Evolutionary conservation across 768 basidiomycete species (phyloP).

Genomic region (Naematelia encephala): DNA sequence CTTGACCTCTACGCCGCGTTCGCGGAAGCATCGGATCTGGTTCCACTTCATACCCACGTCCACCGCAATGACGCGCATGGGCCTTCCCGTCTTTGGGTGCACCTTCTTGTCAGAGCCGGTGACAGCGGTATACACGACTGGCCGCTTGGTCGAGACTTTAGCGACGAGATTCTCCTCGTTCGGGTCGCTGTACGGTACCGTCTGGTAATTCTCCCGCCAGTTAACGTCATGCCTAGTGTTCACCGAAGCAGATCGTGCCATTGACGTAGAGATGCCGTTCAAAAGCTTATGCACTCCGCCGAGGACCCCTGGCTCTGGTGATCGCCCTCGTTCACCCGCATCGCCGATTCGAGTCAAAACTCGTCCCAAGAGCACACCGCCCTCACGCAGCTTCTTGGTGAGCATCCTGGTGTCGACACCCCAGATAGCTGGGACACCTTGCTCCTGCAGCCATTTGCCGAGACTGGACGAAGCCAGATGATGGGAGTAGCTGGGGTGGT

Average conservation of each 20-base stretch:
- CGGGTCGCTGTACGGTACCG: constrained; percentile 80
- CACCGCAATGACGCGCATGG: constrained; percentile 78
- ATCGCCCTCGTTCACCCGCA: constrained; percentile 37
- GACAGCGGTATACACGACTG: constrained; percentile 66
- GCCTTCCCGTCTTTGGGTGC: constrained; percentile 70
- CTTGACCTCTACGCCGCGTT: constrained; percentile 90
- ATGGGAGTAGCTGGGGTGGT: constrained; percentile 82
- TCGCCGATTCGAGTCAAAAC: constrained; percentile 63
- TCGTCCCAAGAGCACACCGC: constrained; percentile 86
- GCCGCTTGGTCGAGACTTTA: constrained; percentile 69
- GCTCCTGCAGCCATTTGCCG: constrained; percentile 89
- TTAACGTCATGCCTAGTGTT: constrained; percentile 39
- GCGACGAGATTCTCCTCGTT: constrained; percentile 89
- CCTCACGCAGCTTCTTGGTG: constrained; percentile 92
- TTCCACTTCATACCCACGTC: constrained; percentile 99
- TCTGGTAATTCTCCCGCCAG: constrained; percentile 82
- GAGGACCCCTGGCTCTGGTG: constrained; percentile 35
- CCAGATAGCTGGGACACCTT: constrained; percentile 87
- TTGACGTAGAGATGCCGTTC: constrained; percentile 36
- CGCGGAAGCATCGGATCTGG: constrained; percentile 92
- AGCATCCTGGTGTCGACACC: constrained; percentile 95
- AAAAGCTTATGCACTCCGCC: constrained; percentile 41
- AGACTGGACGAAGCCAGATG: constrained; percentile 86
- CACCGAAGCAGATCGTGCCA: constrained; percentile 49
- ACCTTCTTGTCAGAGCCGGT: constrained; percentile 56